Evolutionary conservation across 2,329 filamentous ascomycete species (phyloP), one percentile per base, ranked within the genome.

Genomic region (Annulohypoxylon truncatum): DNA sequence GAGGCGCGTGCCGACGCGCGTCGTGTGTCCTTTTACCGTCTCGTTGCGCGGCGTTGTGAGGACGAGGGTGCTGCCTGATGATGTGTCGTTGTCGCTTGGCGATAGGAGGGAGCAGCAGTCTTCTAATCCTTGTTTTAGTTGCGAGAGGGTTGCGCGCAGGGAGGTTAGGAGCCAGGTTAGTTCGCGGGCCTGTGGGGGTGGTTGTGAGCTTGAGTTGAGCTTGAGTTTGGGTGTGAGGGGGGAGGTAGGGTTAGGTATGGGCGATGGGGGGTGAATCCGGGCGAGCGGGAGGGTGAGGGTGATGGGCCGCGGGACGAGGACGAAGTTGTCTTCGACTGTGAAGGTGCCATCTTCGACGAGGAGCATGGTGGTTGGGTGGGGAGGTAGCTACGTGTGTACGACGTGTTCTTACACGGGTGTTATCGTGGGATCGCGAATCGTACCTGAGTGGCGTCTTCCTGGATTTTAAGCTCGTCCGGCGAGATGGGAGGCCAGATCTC

Each of bases 21-120:
- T 98, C 65, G 98, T 88, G 73, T 93, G 92, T 15, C 96, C 96
- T 79, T 99, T 99, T 68, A 98, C 89, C 71, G 87, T 89, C 81
- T 99, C 96, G 59, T 93, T 95, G 60, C 94, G 88, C 60, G 91
- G 87, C 12, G 94, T 96, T 67, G 92, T 96, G 71, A 99, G 86
- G 28, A 96, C 94, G 26, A 99, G 87, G 0, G 95, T 99, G 73
- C 90, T 94, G 7, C 94, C 94, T 0, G 91, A 94, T 0, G 91
- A 94, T 0, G 90, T 90, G 75, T 97, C 93, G 68, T 90, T 90
- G 75, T 97, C 93, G 68, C 90, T 86, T 1, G 95, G 94, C 6
- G 93, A 91, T 28, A 99, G 88, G 22, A 98, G 86, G 15, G 91
- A 89, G 72, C 94, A 93, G 80, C 94, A 97, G 80, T 97, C 94